Percentiles rank a stretch among this genome's conserved stretches.
Conservation (phyloP, 2,329 filamentous ascomycete genomes). For the Neurospora sp. region DNA sequence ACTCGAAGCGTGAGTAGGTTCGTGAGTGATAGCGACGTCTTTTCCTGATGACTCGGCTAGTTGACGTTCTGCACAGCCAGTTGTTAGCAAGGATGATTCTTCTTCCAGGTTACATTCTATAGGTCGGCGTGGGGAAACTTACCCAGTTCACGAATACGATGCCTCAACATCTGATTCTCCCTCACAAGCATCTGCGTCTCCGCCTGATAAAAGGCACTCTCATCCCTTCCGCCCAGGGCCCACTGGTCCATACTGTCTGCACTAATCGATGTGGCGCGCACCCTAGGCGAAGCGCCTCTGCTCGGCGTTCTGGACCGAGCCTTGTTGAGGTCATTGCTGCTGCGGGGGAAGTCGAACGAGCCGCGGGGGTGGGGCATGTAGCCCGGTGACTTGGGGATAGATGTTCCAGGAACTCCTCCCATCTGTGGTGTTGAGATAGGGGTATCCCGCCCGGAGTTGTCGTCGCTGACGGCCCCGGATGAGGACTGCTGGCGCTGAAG, state of each 20-base stretch:
- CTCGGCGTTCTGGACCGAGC: conserved; percentile 48
- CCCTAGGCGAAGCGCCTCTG: conserved; percentile 43
- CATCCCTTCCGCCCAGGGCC: conserved; percentile 56
- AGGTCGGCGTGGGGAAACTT: conserved; percentile 16
- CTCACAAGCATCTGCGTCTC: conserved; percentile 68
- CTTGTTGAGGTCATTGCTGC: conserved; percentile 36
- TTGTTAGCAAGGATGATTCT: conserved; percentile 11
- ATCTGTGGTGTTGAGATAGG: conserved; percentile 22
- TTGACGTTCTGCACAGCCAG: conserved; percentile 35
- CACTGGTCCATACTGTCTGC: conserved; percentile 48
- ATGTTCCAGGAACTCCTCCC: conserved; percentile 25
- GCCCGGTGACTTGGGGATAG: conserved; percentile 41
- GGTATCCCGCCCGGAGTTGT: conserved; percentile 32
- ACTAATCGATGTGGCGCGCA: conserved; percentile 48
- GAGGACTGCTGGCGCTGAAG: conserved; percentile 34
- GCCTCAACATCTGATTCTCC: conserved; percentile 75
- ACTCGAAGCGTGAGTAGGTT: conserved; percentile 39
- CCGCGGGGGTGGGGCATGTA: conserved; percentile 40
- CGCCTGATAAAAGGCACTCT: conserved; percentile 71
- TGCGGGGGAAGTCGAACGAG: conserved; percentile 49
- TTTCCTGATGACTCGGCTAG: conserved; percentile 32
- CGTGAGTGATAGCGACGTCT: conserved; percentile 27
- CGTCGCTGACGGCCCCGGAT: conserved; percentile 25
- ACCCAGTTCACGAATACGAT: conserved; percentile 66
- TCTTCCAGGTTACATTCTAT: neutral